phyloP scores from a whole-genome alignment of 2,329 filamentous ascomycete genomes.

The Talaromyces sp. region DNA sequence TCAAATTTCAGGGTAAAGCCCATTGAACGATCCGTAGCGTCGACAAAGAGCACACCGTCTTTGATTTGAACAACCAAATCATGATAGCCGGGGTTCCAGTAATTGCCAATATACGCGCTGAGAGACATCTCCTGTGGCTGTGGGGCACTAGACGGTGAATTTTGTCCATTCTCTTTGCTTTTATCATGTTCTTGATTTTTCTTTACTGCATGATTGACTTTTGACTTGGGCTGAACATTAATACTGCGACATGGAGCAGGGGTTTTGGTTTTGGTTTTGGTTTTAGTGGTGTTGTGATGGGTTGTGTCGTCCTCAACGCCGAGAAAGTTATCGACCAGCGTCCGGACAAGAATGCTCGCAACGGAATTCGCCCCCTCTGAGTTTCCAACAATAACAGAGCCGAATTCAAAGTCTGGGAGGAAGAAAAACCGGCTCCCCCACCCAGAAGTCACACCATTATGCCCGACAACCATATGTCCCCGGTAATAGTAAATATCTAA shows the following conservation, averaged over 20 bases:
- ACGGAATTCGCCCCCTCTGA: conserved; percentile 4
- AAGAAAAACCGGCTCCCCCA: conserved; percentile 17
- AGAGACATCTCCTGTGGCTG: background rate
- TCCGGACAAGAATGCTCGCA: background rate
- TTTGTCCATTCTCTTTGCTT: no score
- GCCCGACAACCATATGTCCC: conserved; percentile 24
- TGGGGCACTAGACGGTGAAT: background rate
- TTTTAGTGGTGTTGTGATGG: background rate
- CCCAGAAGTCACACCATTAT: conserved; percentile 25
- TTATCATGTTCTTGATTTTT: background rate
- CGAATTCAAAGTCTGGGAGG: conserved; percentile 2
- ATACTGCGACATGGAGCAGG: background rate
- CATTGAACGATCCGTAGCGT: conserved; percentile 29
- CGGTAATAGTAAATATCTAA: conserved; percentile 25
- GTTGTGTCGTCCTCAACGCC: background rate
- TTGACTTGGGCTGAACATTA: background rate
- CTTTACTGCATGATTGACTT: background rate
- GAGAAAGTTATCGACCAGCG: conserved; percentile 5
- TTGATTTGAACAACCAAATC: conserved; percentile 20
- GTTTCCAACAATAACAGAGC: conserved; percentile 4
- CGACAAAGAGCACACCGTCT: conserved; percentile 25
- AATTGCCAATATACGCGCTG: conserved; percentile 1
- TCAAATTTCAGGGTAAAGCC: conserved; percentile 28
- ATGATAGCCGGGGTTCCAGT: conserved; percentile 18
- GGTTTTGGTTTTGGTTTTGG: background rate